A percentile compares a stretch with the other conserved stretches of the same genome.
These are phyloP conservation scores for Cymbidium sinense DNA, from an alignment of 106 monocot species.

Conservation along the genomic window DNA sequence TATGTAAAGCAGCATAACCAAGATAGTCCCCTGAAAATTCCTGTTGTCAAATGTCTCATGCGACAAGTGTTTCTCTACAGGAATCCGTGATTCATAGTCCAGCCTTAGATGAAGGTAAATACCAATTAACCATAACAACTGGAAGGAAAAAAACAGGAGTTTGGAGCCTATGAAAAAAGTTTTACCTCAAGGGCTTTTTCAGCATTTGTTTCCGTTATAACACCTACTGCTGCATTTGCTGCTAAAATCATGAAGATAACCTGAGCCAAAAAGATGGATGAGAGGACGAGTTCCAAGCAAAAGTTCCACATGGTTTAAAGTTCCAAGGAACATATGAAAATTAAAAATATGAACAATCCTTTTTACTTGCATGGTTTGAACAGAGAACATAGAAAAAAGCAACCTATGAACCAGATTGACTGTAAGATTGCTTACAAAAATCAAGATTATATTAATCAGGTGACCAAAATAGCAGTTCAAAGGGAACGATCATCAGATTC, in stretches of 20 bases:
- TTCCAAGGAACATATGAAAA: not conserved
- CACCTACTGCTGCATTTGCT: conserved; percentile 99
- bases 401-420: not conserved
- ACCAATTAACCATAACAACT: not conserved
- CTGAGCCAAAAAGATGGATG: conserved; percentile 23
- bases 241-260: conserved; percentile 96
- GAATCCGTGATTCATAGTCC: not conserved
- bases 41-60: not conserved
- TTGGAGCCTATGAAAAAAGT: not conserved
- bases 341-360: not conserved
- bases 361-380: not conserved
- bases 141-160: not conserved
- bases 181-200: conserved; percentile 93
- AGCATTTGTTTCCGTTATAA: conserved; percentile 99
- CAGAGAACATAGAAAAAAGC: not conserved
- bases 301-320: not conserved
- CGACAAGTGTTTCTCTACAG: not conserved
- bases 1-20: not conserved
- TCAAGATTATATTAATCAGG: not conserved
- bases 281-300: not conserved
- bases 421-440: not conserved
- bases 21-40: not conserved
- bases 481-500: not conserved
- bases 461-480: not conserved
- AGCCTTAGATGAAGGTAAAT: not conserved